phyloP scores from a whole-genome alignment of 345 rosid genomes.

The Sonneratia alba region DNA sequence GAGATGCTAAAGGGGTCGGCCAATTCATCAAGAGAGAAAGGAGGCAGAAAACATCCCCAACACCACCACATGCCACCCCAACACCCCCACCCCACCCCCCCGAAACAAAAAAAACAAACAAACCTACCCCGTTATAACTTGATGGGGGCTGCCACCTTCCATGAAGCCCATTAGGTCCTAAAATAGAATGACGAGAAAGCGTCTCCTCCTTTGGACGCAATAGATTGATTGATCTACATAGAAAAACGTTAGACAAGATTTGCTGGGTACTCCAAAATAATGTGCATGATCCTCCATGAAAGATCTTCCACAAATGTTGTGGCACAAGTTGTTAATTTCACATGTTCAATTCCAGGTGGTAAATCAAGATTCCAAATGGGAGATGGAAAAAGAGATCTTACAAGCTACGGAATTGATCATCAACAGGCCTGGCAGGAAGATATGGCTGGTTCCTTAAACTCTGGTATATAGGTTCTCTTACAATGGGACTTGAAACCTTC shows the following conservation, averaged over 20 bases:
- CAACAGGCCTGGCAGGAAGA: slow-evolving; percentile 33
- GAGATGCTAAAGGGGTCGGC: slow-evolving; percentile 1
- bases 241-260: slow-evolving; percentile 4
- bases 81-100: no score
- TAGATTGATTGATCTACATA: slow-evolving; percentile 52
- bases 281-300: background rate
- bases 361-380: background rate
- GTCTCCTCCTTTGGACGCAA: slow-evolving; percentile 67
- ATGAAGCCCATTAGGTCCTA: slow-evolving; percentile 78
- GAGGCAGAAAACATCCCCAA: background rate
- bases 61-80: no score
- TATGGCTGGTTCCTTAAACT: slow-evolving; percentile 38
- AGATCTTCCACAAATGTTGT: background rate
- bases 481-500: slow-evolving; percentile 46
- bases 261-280: background rate
- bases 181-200: slow-evolving; percentile 79
- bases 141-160: slow-evolving; percentile 80
- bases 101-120: background rate
- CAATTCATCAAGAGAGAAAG: slow-evolving; percentile 14
- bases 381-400: slow-evolving; percentile 21
- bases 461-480: slow-evolving; percentile 29
- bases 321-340: background rate
- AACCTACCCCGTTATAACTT: slow-evolving; percentile 43
- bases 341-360: background rate
- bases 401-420: slow-evolving; percentile 54